These are phyloP conservation scores for Raddia distichophylla DNA, from an alignment of 176 grass and related monocot species.

Conservation along the genomic window DNA sequence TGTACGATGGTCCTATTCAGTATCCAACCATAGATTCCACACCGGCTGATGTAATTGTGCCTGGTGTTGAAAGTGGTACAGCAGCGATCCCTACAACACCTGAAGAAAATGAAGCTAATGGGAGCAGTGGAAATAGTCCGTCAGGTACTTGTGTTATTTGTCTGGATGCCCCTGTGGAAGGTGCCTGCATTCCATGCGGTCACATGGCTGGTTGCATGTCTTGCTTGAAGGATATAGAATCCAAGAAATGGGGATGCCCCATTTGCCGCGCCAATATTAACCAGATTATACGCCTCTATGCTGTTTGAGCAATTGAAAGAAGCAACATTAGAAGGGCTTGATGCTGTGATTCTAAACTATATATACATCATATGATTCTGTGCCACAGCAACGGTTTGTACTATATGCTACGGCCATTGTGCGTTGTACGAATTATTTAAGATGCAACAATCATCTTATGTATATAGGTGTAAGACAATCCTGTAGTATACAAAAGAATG, in stretches of 20 bases:
- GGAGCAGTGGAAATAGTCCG: slow-evolving; percentile 32
- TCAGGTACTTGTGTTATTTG: slow-evolving; percentile 82
- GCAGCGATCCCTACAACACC: slow-evolving; percentile 24
- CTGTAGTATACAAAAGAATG: neutral
- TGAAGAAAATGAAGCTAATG: slow-evolving; percentile 35
- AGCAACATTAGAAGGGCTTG: neutral
- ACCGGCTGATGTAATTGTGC: slow-evolving; percentile 52
- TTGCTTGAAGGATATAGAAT: slow-evolving; percentile 88
- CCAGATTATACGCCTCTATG: slow-evolving; percentile 89
- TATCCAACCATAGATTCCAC: slow-evolving; percentile 81
- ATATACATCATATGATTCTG: neutral
- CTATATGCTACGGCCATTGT: slow-evolving; percentile 21
- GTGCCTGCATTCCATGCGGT: slow-evolving; percentile 94
- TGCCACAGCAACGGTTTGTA: slow-evolving; percentile 1
- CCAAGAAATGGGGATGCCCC: slow-evolving; percentile 85
- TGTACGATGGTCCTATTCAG: slow-evolving; percentile 64
- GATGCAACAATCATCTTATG: slow-evolving; percentile 12
- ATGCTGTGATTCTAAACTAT: neutral
- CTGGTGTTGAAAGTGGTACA: slow-evolving; percentile 3
- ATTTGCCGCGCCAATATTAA: slow-evolving; percentile 86
- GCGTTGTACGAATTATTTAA: neutral
- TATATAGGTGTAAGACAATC: slow-evolving; percentile 7
- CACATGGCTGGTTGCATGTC: slow-evolving; percentile 98
- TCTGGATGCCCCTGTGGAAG: slow-evolving; percentile 88
- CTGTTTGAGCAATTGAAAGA: slow-evolving; percentile 58